Percentiles rank a stretch among this genome's conserved stretches.
Evolutionary conservation across 139 green algal genomes (phyloP).

Genomic region (Penium margaritaceum): DNA sequence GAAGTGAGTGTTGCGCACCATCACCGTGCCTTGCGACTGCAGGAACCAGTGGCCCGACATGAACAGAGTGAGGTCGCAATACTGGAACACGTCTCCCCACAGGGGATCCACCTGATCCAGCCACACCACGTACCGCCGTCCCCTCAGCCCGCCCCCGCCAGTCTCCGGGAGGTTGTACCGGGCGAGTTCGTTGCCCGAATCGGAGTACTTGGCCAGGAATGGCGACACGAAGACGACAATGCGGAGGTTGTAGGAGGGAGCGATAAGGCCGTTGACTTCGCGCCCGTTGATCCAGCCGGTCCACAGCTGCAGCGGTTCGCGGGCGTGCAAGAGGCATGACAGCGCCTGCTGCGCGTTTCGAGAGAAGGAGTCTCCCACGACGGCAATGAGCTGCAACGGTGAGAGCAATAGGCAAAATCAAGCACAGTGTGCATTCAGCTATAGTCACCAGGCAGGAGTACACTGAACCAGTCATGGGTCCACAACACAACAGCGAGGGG

Average conservation of each 20-base stretch:
- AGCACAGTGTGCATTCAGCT: too few relatives aligned
- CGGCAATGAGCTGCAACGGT: constrained; percentile 7
- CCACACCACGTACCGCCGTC: constrained; percentile 15
- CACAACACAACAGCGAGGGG: neutral
- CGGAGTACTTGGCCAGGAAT: constrained; percentile 27
- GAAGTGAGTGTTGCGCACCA: constrained; percentile 13
- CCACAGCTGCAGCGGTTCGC: neutral
- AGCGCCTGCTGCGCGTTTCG: constrained; percentile 22
- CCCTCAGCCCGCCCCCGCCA: neutral
- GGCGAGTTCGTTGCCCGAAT: neutral
- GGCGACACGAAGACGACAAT: constrained; percentile 19
- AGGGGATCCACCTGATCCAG: constrained; percentile 18
- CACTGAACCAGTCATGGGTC: too few relatives aligned
- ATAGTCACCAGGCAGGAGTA: too few relatives aligned
- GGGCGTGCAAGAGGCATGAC: constrained; percentile 3
- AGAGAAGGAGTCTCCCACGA: constrained; percentile 34
- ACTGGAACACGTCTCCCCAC: constrained; percentile 9
- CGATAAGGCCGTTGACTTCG: neutral
- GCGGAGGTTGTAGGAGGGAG: constrained; percentile 13
- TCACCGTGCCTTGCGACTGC: constrained; percentile 1
- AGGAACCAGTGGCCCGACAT: constrained; percentile 41
- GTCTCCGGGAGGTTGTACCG: neutral
- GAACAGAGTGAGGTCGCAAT: constrained; percentile 25
- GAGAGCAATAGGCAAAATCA: too few relatives aligned
- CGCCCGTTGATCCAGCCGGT: neutral